Evolutionary conservation across 2,329 filamentous ascomycete genomes (phyloP).

Genomic region (Dryadomyces sulphureus): DNA sequence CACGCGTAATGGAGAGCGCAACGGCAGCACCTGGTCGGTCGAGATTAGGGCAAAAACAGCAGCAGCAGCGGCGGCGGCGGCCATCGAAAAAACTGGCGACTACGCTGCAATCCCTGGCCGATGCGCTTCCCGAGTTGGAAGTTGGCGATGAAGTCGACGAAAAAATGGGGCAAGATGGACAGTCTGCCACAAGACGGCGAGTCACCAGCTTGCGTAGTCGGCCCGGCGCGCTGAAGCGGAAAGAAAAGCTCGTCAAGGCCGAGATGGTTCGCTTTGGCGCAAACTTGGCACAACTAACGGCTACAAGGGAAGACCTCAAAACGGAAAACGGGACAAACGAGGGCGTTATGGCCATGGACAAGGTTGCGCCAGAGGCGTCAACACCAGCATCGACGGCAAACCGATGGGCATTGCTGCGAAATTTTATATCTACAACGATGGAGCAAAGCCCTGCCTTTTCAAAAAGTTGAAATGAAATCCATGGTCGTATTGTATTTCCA

Average conservation of each 20-base stretch:
- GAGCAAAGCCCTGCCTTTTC: slow-evolving; percentile 72
- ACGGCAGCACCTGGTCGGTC: neutral
- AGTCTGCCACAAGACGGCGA: slow-evolving; percentile 30
- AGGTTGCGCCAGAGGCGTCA: neutral
- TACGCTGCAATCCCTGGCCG: slow-evolving; percentile 59
- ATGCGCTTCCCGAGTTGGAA: slow-evolving; percentile 57
- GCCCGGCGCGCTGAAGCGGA: slow-evolving; percentile 70
- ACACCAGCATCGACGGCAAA: slow-evolving; percentile 29
- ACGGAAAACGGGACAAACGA: neutral
- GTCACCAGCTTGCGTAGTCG: slow-evolving; percentile 58
- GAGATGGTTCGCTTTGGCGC: slow-evolving; percentile 75
- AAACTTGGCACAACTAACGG: slow-evolving; percentile 62
- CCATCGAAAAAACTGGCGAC: slow-evolving; percentile 66
- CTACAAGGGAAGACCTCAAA: slow-evolving; percentile 14
- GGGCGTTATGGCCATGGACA: neutral
- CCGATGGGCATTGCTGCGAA: slow-evolving; percentile 69
- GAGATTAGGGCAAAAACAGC: slow-evolving; percentile 16
- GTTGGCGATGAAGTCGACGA: slow-evolving; percentile 22
- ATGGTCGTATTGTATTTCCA: neutral
- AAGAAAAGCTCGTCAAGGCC: slow-evolving; percentile 61
- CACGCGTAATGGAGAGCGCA: slow-evolving; percentile 52
- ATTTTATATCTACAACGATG: slow-evolving; percentile 76
- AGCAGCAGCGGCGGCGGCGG: slow-evolving; percentile 44
- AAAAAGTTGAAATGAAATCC: neutral
- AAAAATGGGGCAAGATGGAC: too few relatives aligned